Percentiles rank a stretch among this genome's conserved stretches.
phyloP scores from a whole-genome alignment of 495 filamentous ascomycete species.

The Oidiodendron maius region DNA sequence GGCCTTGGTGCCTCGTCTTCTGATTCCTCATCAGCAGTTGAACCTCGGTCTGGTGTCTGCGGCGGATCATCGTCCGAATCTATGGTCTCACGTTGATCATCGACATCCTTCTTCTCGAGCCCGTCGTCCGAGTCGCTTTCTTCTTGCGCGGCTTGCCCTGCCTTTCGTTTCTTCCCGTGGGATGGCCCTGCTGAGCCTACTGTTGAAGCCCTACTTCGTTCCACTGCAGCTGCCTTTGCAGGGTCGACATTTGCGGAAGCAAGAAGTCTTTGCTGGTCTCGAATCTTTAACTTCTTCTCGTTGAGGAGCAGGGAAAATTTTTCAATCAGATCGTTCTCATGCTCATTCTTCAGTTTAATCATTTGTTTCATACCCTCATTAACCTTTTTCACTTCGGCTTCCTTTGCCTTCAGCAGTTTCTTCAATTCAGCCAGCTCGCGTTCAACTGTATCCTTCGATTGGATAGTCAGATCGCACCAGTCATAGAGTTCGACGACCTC shows the following conservation, averaged over 20 bases:
- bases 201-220: slow-evolving; percentile 12
- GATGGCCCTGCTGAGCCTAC: slow-evolving; percentile 30
- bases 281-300: slow-evolving; percentile 86
- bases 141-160: slow-evolving; percentile 19
- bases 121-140: slow-evolving; percentile 38
- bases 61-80: slow-evolving; percentile 24
- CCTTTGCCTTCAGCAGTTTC: slow-evolving; percentile 34
- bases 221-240: slow-evolving; percentile 7
- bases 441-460: slow-evolving; percentile 16
- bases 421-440: slow-evolving; percentile 43
- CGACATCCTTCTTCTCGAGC: slow-evolving; percentile 57
- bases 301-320: slow-evolving; percentile 73
- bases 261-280: slow-evolving; percentile 70
- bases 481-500: slow-evolving; percentile 65
- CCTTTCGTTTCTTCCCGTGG: slow-evolving; percentile 45
- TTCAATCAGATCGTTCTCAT: slow-evolving; percentile 64
- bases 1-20: slow-evolving; percentile 34
- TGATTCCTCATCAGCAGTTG: slow-evolving; percentile 34
- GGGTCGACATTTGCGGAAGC: slow-evolving; percentile 25
- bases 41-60: slow-evolving; percentile 34
- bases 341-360: slow-evolving; percentile 54
- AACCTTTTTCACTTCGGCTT: slow-evolving; percentile 44
- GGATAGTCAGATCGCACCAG: slow-evolving; percentile 57
- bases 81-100: slow-evolving; percentile 25
- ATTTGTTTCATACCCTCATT: slow-evolving; percentile 57